Evolutionary conservation across 495 filamentous ascomycete species (phyloP).

Genomic region (Xylaria scruposa): DNA sequence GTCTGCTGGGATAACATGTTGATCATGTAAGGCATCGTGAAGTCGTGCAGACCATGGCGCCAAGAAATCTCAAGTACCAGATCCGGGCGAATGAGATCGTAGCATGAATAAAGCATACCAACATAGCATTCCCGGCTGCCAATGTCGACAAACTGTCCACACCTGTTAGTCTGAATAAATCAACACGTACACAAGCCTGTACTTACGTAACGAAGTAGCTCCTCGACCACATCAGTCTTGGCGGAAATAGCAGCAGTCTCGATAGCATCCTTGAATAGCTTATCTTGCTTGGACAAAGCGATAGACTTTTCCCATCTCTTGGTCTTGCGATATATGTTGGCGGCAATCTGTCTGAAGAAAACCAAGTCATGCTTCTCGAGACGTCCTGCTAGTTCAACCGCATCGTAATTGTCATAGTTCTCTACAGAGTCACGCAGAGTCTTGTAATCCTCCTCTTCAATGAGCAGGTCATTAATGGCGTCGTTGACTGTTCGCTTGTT

Average conservation of each 20-base stretch:
- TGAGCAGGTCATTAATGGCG: slow-evolving; percentile 96
- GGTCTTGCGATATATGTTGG: slow-evolving; percentile 99
- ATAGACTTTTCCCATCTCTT: slow-evolving; percentile 99
- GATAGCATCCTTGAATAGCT: slow-evolving; percentile 99
- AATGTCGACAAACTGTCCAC: slow-evolving; percentile 91
- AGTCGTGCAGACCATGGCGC: slow-evolving; percentile 93
- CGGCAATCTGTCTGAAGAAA: slow-evolving; percentile 99
- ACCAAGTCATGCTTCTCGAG: slow-evolving; percentile 96
- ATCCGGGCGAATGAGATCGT: slow-evolving; percentile 93
- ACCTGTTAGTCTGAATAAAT: slow-evolving; percentile 42
- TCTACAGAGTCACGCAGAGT: slow-evolving; percentile 96
- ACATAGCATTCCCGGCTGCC: slow-evolving; percentile 99
- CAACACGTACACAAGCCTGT: slow-evolving; percentile 25
- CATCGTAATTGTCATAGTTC: slow-evolving; percentile 98
- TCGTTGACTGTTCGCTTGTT: slow-evolving; percentile 99
- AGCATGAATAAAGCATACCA: slow-evolving; percentile 98
- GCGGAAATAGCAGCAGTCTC: slow-evolving; percentile 96
- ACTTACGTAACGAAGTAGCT: slow-evolving; percentile 95
- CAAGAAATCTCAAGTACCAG: slow-evolving; percentile 95
- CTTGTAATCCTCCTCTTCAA: slow-evolving; percentile 99
- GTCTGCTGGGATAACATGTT: slow-evolving; percentile 93
- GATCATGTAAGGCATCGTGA: slow-evolving; percentile 99
- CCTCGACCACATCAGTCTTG: slow-evolving; percentile 91
- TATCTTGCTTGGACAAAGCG: slow-evolving; percentile 96
- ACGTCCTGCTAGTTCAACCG: slow-evolving; percentile 91